Conservation (phyloP, 371 early-diverging fungal genomes). For the Sporodiniella umbellata region DNA sequence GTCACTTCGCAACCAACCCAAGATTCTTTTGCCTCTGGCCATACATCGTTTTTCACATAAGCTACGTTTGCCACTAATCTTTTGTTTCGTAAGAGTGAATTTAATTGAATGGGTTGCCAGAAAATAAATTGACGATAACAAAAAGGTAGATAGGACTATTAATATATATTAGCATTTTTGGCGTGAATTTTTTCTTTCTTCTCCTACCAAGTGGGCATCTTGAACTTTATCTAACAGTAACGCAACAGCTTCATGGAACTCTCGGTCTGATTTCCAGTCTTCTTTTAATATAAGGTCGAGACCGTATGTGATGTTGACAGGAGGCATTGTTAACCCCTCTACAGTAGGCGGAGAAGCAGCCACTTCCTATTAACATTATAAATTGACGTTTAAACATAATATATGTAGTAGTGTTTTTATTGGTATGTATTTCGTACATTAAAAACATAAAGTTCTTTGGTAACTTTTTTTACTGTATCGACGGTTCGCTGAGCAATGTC, state of each 20-base stretch:
- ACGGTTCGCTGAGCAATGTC: conserved; percentile 39
- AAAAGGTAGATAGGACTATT: conserved; percentile 44
- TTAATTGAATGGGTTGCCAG: conserved; percentile 53
- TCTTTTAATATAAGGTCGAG: conserved; percentile 41
- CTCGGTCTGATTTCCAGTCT: conserved; percentile 44
- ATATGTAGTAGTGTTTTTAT: not conserved
- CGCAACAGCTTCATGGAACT: conserved; percentile 49
- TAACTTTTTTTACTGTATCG: conserved; percentile 43
- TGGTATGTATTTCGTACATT: conserved; percentile 26
- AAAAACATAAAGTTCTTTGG: conserved; percentile 46
- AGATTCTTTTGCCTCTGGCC: conserved; percentile 42
- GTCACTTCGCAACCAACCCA: conserved; percentile 51
- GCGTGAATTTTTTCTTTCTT: not conserved
- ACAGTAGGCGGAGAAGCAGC: conserved; percentile 40
- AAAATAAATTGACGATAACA: conserved; percentile 52
- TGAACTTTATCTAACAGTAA: conserved; percentile 47
- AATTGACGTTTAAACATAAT: not conserved
- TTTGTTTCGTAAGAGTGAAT: conserved; percentile 37
- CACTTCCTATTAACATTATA: conserved; percentile 29
- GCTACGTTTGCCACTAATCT: conserved; percentile 45
- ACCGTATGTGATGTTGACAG: conserved; percentile 42
- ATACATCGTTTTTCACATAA: conserved; percentile 47
- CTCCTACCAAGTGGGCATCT: conserved; percentile 45
- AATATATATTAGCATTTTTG: not conserved
- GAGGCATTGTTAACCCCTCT: conserved; percentile 36